Conservation (phyloP, 1,284 basidiomycete genomes). For the Sporisorium reilianum region DNA sequence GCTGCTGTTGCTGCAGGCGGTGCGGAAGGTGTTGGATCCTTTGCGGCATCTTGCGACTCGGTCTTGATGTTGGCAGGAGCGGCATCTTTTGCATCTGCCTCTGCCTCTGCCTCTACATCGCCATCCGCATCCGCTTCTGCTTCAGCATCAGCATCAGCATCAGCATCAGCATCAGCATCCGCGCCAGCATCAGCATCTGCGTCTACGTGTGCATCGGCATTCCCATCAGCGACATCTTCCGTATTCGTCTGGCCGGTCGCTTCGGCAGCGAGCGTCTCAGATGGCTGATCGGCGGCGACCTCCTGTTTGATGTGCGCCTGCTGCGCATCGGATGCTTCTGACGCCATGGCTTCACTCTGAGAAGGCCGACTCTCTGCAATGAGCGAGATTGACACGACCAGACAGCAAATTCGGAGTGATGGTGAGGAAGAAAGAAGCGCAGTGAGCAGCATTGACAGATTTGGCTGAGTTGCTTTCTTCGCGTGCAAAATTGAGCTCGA, state of each 20-base stretch:
- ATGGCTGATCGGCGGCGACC: slow-evolving; percentile 2
- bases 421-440: neutral
- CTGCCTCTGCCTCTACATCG: slow-evolving; percentile 2
- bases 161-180: slow-evolving; percentile 28
- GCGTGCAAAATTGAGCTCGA: slow-evolving; percentile 1
- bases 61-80: slow-evolving; percentile 12
- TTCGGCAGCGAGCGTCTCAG: slow-evolving; percentile 7
- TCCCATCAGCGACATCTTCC: neutral
- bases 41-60: slow-evolving; percentile 3
- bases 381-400: neutral
- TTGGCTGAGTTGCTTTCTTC: neutral
- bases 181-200: slow-evolving; percentile 10
- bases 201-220: slow-evolving; percentile 13
- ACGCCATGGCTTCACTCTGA: slow-evolving; percentile 19
- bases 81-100: neutral
- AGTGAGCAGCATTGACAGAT: neutral
- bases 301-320: slow-evolving; percentile 35
- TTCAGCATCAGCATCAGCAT: slow-evolving; percentile 23
- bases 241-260: neutral
- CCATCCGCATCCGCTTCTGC: slow-evolving; percentile 23
- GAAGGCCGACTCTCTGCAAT: neutral
- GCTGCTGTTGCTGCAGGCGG: neutral
- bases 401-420: slow-evolving; percentile 8
- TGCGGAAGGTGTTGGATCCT: neutral
- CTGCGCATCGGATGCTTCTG: slow-evolving; percentile 23